Conservation (phyloP, 129 eudicot species). For the Helianthus tuberosus region DNA sequence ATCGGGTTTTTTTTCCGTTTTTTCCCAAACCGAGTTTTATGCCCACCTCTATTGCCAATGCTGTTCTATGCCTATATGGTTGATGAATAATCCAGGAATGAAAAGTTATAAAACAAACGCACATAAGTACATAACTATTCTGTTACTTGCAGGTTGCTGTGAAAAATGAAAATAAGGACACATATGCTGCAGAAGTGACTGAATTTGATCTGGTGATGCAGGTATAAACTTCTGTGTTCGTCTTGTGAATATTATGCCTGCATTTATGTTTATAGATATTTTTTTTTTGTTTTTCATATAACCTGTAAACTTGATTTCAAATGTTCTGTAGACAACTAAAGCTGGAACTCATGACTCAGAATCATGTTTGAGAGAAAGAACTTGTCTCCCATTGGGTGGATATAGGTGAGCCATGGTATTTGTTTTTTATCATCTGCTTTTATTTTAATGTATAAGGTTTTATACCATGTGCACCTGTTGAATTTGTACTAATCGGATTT, state of each 20-base stretch:
- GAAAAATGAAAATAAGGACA: constrained; percentile 53
- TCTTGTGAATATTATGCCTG: constrained; percentile 27
- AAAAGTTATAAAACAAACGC: constrained; percentile 2
- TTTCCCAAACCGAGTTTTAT: too few species aligned
- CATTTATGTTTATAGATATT: neutral
- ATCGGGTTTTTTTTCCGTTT: too few species aligned
- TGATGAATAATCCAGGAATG: constrained; percentile 11
- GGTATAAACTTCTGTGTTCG: constrained; percentile 46
- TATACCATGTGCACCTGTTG: neutral
- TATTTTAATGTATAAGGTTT: neutral
- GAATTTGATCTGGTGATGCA: constrained; percentile 96
- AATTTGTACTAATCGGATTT: neutral
- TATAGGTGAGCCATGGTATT: constrained; percentile 70
- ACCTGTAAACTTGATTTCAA: constrained; percentile 5
- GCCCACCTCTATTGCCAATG: too few species aligned
- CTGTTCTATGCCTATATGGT: neutral
- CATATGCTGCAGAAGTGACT: constrained; percentile 67
- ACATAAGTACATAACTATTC: constrained; percentile 1
- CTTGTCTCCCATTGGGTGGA: constrained; percentile 98
- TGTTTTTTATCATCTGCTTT: constrained; percentile 7
- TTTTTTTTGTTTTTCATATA: neutral
- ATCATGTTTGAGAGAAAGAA: constrained; percentile 77
- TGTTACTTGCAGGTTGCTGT: constrained; percentile 53
- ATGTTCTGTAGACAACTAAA: constrained; percentile 77
- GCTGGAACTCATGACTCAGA: constrained; percentile 90